Evolutionary conservation across 2,329 filamentous ascomycete species (phyloP), one percentile per base, ranked within the genome.

Genomic region (Penicillium sp.): DNA sequence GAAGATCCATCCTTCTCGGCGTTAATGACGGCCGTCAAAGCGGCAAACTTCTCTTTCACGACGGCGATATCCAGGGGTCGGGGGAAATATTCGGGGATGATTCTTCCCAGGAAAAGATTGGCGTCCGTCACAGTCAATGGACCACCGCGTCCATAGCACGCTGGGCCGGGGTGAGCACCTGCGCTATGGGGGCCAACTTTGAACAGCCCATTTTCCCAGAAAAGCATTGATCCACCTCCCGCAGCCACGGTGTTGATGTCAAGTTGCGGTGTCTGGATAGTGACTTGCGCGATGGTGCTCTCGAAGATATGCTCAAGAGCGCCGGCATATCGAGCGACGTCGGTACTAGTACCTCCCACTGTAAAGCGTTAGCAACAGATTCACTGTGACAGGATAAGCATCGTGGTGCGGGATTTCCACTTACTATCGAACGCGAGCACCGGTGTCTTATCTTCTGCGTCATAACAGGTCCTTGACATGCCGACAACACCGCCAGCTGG

Each of bases 341-440:
- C 90, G 1, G 90, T 96, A 41, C 84, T 89, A 0, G 90, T 96
- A 9, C 90, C 90, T 25, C 88, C 88, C 90, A 96, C 39, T n/a
- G n/a, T n/a, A n/a, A n/a, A n/a, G n/a, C n/a, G n/a, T n/a, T n/a
- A n/a, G n/a, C n/a, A n/a, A n/a, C n/a, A n/a, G n/a, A n/a, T n/a
- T n/a, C n/a, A n/a, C n/a, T n/a, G n/a, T n/a, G n/a, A n/a, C n/a
- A n/a, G n/a, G n/a, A n/a, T n/a, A n/a, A n/a, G n/a, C n/a, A n/a
- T n/a, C n/a, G n/a, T n/a, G n/a, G n/a, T n/a, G n/a, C n/a, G n/a
- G n/a, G n/a, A n/a, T n/a, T n/a, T n/a, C n/a, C n/a, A n/a, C n/a
- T n/a, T n/a, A n/a, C n/a, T 96, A 54, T 96, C 90, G 57, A 96
- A 96, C 0, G 90, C 90, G 56, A 96, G 95, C 3, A 96, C 86